These are phyloP conservation scores for Penicillium occitanis DNA, from an alignment of 2,329 filamentous ascomycete genomes.

Conservation along the genomic window DNA sequence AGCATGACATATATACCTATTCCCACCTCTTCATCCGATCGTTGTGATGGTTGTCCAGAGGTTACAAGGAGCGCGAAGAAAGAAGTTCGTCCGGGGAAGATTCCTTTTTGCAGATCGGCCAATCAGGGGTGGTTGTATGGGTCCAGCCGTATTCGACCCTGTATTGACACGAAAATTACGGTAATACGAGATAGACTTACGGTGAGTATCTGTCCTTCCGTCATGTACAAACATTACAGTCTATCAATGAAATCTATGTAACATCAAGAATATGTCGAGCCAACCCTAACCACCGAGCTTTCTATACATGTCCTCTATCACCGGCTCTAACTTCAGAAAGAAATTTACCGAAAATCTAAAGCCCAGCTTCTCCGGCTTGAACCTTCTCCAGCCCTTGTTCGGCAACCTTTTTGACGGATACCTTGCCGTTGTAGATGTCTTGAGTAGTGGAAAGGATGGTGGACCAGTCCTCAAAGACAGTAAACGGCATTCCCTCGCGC, in stretches of 20 bases:
- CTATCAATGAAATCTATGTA: slow-evolving; percentile 4
- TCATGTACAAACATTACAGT: background rate
- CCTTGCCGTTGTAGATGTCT: slow-evolving; percentile 72
- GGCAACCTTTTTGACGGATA: slow-evolving; percentile 69
- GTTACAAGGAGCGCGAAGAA: background rate
- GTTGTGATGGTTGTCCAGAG: background rate
- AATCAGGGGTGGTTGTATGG: background rate
- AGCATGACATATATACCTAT: slow-evolving; percentile 2
- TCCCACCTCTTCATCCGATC: background rate
- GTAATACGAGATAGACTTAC: background rate
- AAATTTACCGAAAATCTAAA: background rate
- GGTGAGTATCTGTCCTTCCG: background rate
- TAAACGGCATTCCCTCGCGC: slow-evolving; percentile 80
- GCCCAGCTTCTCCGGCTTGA: slow-evolving; percentile 1
- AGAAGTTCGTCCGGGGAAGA: slow-evolving; percentile 14
- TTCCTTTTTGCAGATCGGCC: background rate
- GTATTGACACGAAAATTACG: background rate
- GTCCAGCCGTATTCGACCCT: background rate
- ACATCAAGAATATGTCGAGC: background rate
- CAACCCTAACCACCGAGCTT: background rate
- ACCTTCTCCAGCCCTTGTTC: slow-evolving; percentile 39
- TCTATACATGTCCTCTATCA: background rate
- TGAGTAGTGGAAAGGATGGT: slow-evolving; percentile 74
- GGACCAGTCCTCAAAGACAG: slow-evolving; percentile 80
- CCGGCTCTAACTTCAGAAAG: background rate